A percentile compares a stretch with the other conserved stretches of the same genome.
Conservation (phyloP, 805 yeast genomes). For the Monosporozyma aerobia region DNA sequence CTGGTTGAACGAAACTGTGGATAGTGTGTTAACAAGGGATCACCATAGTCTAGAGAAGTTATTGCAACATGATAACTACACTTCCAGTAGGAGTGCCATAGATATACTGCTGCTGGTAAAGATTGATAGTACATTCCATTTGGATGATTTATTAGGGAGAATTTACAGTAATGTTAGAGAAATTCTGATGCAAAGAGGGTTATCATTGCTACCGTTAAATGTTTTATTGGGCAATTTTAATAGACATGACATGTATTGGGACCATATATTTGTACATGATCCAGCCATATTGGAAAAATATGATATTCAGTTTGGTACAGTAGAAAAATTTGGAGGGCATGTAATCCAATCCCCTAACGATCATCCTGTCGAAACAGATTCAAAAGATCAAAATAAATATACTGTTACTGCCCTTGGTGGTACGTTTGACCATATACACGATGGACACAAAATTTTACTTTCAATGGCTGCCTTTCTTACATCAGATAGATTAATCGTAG, state of each 20-base stretch:
- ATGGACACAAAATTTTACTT: slow-evolving; percentile 83
- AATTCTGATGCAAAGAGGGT: slow-evolving; percentile 10
- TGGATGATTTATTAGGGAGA: slow-evolving; percentile 23
- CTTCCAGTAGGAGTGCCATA: slow-evolving; percentile 7
- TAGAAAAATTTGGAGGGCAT: neutral
- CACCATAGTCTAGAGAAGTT: neutral
- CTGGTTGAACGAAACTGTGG: neutral
- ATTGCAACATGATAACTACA: neutral
- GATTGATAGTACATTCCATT: slow-evolving; percentile 13
- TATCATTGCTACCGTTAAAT: slow-evolving; percentile 19
- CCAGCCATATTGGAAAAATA: neutral
- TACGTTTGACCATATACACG: slow-evolving; percentile 93
- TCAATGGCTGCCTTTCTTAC: slow-evolving; percentile 64
- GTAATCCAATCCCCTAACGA: neutral
- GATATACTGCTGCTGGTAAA: slow-evolving; percentile 16
- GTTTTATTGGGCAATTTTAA: slow-evolving; percentile 15
- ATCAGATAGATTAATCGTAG: slow-evolving; percentile 51
- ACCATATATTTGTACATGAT: slow-evolving; percentile 11
- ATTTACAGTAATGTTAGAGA: slow-evolving; percentile 24
- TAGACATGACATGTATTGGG: slow-evolving; percentile 10
- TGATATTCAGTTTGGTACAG: neutral
- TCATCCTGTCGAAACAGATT: neutral
- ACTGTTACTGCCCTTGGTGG: slow-evolving; percentile 73
- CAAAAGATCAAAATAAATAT: slow-evolving; percentile 21
- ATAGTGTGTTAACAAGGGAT: neutral